These are phyloP conservation scores for Fusarium neocosmosporiellum DNA, from an alignment of 2,329 filamentous ascomycete genomes.

Conservation along the genomic window DNA sequence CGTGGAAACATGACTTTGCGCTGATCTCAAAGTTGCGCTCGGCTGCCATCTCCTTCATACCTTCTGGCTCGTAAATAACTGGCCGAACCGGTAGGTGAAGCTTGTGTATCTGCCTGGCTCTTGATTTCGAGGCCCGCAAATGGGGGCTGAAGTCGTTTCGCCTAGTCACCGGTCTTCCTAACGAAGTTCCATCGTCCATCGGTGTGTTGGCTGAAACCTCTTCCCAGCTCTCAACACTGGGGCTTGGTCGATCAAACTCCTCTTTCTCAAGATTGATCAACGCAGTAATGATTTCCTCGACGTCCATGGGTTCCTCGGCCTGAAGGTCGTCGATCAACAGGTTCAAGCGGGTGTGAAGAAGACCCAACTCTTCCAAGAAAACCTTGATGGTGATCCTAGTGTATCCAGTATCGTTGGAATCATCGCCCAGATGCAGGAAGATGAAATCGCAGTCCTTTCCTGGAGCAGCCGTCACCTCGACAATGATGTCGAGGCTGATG, in stretches of 20 bases:
- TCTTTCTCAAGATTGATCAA: slow-evolving; percentile 80
- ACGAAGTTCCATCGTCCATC: slow-evolving; percentile 65
- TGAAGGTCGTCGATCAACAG: slow-evolving; percentile 85
- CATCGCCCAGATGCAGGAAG: slow-evolving; percentile 79
- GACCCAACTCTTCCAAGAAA: slow-evolving; percentile 86
- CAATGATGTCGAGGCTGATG: slow-evolving; percentile 79
- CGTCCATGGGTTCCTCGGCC: slow-evolving; percentile 73
- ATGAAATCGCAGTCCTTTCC: slow-evolving; percentile 94
- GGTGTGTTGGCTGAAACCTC: slow-evolving; percentile 74
- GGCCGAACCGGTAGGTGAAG: slow-evolving; percentile 85
- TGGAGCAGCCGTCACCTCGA: slow-evolving; percentile 88
- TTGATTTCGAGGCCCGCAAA: slow-evolving; percentile 48
- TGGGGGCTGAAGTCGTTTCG: slow-evolving; percentile 51
- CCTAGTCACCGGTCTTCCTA: slow-evolving; percentile 51
- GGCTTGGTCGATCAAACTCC: slow-evolving; percentile 68
- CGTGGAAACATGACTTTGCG: slow-evolving; percentile 94
- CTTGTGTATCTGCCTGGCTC: slow-evolving; percentile 66
- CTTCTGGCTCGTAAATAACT: slow-evolving; percentile 85
- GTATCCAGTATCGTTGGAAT: slow-evolving; percentile 71
- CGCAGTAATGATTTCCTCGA: slow-evolving; percentile 77
- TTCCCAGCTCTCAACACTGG: slow-evolving; percentile 91
- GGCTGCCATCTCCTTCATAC: slow-evolving; percentile 79
- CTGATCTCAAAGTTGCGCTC: slow-evolving; percentile 91
- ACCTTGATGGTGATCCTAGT: slow-evolving; percentile 88
- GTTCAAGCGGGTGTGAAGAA: slow-evolving; percentile 87